Conservation (phyloP, 1,284 basidiomycete genomes). For the Cryptococcus sp. region DNA sequence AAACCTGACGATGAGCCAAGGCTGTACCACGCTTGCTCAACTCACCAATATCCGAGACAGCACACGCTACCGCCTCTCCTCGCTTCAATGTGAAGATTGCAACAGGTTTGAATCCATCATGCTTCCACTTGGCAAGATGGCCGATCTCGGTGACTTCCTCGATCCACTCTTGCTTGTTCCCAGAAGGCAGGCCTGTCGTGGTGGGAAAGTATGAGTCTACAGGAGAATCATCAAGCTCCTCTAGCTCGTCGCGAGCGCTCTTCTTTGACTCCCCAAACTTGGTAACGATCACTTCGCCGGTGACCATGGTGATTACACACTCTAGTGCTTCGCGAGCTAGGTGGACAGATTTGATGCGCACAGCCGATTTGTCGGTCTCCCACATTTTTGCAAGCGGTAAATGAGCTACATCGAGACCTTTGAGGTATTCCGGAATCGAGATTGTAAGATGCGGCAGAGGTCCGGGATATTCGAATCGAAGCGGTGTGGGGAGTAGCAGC, state of each 20-base stretch:
- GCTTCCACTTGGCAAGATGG: conserved; percentile 48
- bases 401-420: conserved; percentile 37
- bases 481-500: conserved; percentile 52
- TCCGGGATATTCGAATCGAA: conserved; percentile 57
- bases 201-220: conserved; percentile 32
- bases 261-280: conserved; percentile 50
- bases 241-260: conserved; percentile 22
- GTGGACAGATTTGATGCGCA: conserved; percentile 55
- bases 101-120: conserved; percentile 58
- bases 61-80: conserved; percentile 56
- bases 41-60: conserved; percentile 66
- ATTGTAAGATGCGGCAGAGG: conserved; percentile 62
- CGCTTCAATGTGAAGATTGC: conserved; percentile 57
- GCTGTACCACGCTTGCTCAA: conserved; percentile 1
- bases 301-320: conserved; percentile 58
- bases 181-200: background rate
- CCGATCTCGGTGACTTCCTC: conserved; percentile 43
- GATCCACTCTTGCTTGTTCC: conserved; percentile 18
- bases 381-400: conserved; percentile 41
- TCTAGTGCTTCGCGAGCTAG: conserved; percentile 66
- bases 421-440: conserved; percentile 54
- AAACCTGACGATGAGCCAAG: conserved; percentile 55
- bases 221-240: conserved; percentile 25
- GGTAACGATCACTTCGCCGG: conserved; percentile 65
- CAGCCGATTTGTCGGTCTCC: conserved; percentile 38